Conservation (phyloP, 495 filamentous ascomycete genomes). For the Viridothelium virens region DNA sequence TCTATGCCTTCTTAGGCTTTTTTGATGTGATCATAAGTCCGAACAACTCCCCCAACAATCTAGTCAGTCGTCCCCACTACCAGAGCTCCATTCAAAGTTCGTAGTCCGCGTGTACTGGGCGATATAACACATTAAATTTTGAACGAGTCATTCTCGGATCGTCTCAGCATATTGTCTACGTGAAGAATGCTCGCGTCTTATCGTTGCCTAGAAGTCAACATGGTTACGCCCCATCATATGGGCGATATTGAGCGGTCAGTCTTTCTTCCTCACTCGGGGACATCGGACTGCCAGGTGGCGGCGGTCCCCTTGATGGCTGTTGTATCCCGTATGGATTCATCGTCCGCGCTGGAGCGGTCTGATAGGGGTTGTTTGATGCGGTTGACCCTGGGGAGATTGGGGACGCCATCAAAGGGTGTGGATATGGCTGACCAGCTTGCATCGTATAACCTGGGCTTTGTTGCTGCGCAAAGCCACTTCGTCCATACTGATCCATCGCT, state of each 20-base stretch:
- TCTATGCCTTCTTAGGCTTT: neutral
- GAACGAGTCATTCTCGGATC: slow-evolving; percentile 1
- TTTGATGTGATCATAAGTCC: too few species aligned
- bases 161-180: neutral
- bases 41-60: neutral
- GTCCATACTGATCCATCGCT: slow-evolving; percentile 10
- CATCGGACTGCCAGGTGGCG: neutral
- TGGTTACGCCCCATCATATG: slow-evolving; percentile 5
- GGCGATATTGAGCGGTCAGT: neutral
- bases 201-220: neutral
- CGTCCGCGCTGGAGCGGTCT: neutral
- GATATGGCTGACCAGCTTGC: slow-evolving; percentile 5
- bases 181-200: neutral
- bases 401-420: neutral
- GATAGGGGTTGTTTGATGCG: slow-evolving; percentile 2
- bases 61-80: slow-evolving; percentile 5
- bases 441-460: neutral
- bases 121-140: neutral
- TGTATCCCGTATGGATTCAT: neutral
- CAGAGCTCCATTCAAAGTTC: neutral
- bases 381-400: neutral
- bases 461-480: neutral
- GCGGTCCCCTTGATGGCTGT: neutral
- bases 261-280: neutral
- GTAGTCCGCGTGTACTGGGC: neutral